A percentile compares a stretch with the other conserved stretches of the same genome.
These are phyloP conservation scores for Earliella scabrosa DNA, from an alignment of 1,284 basidiomycete species.

Conservation along the genomic window DNA sequence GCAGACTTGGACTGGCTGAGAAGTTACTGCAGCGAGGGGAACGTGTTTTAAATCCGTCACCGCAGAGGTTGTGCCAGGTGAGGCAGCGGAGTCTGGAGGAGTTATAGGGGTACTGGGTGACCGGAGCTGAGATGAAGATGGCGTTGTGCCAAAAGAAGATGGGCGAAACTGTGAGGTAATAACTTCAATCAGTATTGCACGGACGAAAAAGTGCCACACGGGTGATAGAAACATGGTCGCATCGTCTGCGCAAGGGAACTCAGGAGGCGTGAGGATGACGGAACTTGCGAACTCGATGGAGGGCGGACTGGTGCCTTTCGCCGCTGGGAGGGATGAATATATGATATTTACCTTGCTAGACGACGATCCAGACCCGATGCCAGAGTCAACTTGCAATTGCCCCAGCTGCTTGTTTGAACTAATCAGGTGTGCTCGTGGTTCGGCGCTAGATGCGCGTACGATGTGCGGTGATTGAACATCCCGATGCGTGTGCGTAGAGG, in stretches of 20 bases:
- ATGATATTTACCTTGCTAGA: conserved; percentile 7
- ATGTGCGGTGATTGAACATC: too few species aligned
- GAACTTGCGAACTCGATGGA: too few species aligned
- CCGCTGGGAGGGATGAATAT: not conserved
- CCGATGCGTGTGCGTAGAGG: too few species aligned
- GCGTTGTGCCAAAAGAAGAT: not conserved
- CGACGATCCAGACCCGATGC: conserved; percentile 9
- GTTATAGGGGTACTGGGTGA: conserved; percentile 6
- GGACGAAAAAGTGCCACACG: too few species aligned
- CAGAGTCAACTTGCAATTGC: not conserved
- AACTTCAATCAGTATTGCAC: too few species aligned
- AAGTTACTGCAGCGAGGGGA: not conserved
- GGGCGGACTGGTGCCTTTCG: too few species aligned
- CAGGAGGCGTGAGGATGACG: too few species aligned
- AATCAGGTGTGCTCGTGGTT: not conserved
- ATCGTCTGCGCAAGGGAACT: too few species aligned
- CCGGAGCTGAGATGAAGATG: not conserved
- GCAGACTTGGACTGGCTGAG: not conserved
- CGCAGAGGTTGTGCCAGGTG: not conserved
- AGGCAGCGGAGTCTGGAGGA: not conserved
- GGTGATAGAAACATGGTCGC: too few species aligned
- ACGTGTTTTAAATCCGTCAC: not conserved
- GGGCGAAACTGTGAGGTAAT: too few species aligned
- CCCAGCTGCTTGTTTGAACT: not conserved
- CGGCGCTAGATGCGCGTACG: too few species aligned